phyloP scores from a whole-genome alignment of 2,329 filamentous ascomycete genomes.

The Grosmannia serpens region DNA sequence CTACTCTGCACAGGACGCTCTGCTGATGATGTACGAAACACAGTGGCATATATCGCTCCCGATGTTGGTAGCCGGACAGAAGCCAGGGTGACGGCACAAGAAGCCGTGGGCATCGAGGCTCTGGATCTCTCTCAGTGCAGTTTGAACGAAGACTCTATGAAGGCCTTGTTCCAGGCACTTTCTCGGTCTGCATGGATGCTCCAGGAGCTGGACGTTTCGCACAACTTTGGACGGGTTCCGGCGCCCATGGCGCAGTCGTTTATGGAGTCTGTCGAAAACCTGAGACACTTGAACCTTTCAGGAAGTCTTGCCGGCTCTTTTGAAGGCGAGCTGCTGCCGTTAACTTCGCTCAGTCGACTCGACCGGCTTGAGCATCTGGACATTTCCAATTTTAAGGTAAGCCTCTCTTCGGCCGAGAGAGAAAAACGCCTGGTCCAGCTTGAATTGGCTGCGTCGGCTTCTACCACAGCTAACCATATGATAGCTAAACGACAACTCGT shows the following conservation, averaged over 20 bases:
- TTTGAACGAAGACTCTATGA: slow-evolving; percentile 36
- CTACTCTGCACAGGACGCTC: neutral
- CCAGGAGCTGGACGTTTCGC: slow-evolving; percentile 38
- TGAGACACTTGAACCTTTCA: slow-evolving; percentile 37
- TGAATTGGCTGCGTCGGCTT: too few species aligned
- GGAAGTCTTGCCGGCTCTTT: slow-evolving; percentile 36
- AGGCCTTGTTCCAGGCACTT: slow-evolving; percentile 35
- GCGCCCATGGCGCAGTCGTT: slow-evolving; percentile 33
- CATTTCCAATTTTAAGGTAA: slow-evolving; percentile 41
- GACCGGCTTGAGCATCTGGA: slow-evolving; percentile 41
- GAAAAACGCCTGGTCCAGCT: too few species aligned
- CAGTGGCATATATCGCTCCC: slow-evolving; percentile 8
- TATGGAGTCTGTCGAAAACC: slow-evolving; percentile 29
- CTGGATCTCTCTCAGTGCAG: slow-evolving; percentile 40
- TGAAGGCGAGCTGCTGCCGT: slow-evolving; percentile 33
- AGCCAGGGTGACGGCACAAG: neutral
- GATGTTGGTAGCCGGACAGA: neutral
- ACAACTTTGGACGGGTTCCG: slow-evolving; percentile 39
- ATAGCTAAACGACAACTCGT: slow-evolving; percentile 26
- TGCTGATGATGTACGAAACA: neutral
- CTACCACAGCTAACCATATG: neutral
- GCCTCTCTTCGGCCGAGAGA: neutral
- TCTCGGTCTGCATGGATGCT: slow-evolving; percentile 24
- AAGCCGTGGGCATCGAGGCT: slow-evolving; percentile 28
- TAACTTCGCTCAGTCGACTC: slow-evolving; percentile 28